Evolutionary conservation across 2,329 filamentous ascomycete genomes (phyloP), one percentile per base, ranked within the genome.

Genomic region (Macrophomina phaseolina): DNA sequence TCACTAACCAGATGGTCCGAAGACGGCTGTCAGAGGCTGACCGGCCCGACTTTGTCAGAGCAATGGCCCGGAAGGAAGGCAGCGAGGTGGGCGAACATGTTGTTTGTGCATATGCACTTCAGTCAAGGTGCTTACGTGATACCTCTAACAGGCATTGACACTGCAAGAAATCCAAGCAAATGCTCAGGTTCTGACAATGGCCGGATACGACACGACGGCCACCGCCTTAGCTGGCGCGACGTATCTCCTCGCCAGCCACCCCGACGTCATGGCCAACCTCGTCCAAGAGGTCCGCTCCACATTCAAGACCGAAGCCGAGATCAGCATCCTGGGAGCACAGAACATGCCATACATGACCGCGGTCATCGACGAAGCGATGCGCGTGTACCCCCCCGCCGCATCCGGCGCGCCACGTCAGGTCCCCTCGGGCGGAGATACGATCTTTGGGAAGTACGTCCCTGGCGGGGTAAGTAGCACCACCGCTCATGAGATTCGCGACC

Each of bases 311-410:
- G 42, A 45, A 14, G 42, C 42, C 5, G 42, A 45, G 9, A 45
- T 45, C 42, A 45, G 11, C 42, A 45, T 45, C 16, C 42, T n/a
- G 7, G 42, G 42, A 45, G 16, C 11, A 16, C 42, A 45, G 42
- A 45, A 45, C 42, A 45, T n/a, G 42, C 42, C 30, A 11, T 63
- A 63, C 30, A 42, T 63, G 42, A 48, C 30, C 12, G 60, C 60
- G 0, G 77, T 76, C 42, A 71, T 83, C 7, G 77, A 81, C 30
- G 81, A 83, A 68, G 77, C 74, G 1, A 70, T 84, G 5, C 71
- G 82, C 1, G 73, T 81, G 6, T 81, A 80, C 69, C 81, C 82
- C 2, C 81, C 81, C 0, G 75, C 82, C 1, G 73, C 80, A 1
- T 68, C 70, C 7, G 75, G 77, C 1, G 65, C 78, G 8, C 72